Evolutionary conservation across 83 land plant species (phyloP), one percentile per base, ranked within the genome.

Genomic region (Thuja plicata): DNA sequence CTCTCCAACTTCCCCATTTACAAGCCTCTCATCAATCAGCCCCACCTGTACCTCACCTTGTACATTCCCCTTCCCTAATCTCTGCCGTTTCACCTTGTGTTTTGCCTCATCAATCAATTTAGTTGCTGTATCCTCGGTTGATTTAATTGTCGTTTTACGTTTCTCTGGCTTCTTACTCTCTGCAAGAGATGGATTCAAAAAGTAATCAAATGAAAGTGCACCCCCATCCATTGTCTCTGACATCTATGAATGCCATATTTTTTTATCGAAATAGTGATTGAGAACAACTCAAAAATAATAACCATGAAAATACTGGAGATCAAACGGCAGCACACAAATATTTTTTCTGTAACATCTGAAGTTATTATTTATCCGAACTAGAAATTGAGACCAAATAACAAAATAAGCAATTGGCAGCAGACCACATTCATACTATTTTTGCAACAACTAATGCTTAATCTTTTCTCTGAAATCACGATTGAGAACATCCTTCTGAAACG

Each of bases 121-220:
- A n/a, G n/a, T 46, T 45, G 54, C 16, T 13, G 52, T 13, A 50
- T 50, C 52, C 52, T 50, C 52, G 1, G 54, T 45, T n/a, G 85
- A 0, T 82, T 45, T 82, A n/a, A 45, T 46, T 45, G 35, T 13
- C 48, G 16, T 17, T 83, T 48, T 83, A 46, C 34, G 54, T 48
- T 83, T 83, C 7, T 83, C 52, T 19, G 85, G 17, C 43, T 46
- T 46, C 85, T n/a, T 83, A 83, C 52, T 48, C 32, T 83, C 85
- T 83, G 85, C 85, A 46, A 30, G 32, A 45, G 34, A 30, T 66
- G 71, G 71, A 66, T 83, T 83, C 5, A 27, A 52, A 21, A 46
- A 9, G 24, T 10, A 27, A 83, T 83, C 43, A 45, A 41, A 83
- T 83, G 85, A n/a, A 34, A 83, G 46, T 45, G 8, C n/a, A 27